phyloP scores from a whole-genome alignment of 176 grass and related monocot species.

The Avena insularis region DNA sequence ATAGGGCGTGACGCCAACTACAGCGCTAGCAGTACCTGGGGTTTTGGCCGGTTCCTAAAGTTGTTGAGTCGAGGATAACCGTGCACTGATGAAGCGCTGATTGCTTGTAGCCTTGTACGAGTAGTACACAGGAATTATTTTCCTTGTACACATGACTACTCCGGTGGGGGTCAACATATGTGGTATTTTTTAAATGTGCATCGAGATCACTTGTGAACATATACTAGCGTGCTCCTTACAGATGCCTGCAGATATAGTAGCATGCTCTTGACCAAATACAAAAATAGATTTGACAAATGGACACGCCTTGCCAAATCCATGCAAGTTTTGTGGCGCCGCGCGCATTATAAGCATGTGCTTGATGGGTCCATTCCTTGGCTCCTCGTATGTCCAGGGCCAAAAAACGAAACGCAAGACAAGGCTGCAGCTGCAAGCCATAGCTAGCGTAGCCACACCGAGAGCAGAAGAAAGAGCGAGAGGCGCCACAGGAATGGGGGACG shows the following conservation, averaged over 20 bases:
- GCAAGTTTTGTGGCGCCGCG: neutral
- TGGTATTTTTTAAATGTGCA: neutral
- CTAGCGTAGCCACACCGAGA: neutral
- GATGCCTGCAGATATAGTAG: neutral
- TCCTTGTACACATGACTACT: neutral
- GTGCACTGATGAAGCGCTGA: too few relatives aligned
- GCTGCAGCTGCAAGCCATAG: neutral
- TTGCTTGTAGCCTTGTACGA: neutral
- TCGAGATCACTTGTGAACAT: neutral
- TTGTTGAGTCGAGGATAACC: neutral
- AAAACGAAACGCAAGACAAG: neutral
- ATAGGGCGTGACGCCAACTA: neutral
- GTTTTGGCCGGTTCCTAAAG: neutral
- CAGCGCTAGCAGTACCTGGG: neutral
- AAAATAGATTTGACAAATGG: neutral
- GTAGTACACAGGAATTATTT: too few relatives aligned
- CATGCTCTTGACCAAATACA: neutral
- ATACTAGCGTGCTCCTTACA: neutral
- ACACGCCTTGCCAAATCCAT: neutral
- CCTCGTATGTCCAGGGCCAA: neutral
- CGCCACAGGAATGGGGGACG: neutral
- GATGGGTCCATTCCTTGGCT: neutral
- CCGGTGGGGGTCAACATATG: neutral
- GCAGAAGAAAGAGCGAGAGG: neutral
- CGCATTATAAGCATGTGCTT: conserved; percentile 10